Base-by-base conservation (phyloP, 805 yeast species). In the Pichia thaimueangensis region DNA sequence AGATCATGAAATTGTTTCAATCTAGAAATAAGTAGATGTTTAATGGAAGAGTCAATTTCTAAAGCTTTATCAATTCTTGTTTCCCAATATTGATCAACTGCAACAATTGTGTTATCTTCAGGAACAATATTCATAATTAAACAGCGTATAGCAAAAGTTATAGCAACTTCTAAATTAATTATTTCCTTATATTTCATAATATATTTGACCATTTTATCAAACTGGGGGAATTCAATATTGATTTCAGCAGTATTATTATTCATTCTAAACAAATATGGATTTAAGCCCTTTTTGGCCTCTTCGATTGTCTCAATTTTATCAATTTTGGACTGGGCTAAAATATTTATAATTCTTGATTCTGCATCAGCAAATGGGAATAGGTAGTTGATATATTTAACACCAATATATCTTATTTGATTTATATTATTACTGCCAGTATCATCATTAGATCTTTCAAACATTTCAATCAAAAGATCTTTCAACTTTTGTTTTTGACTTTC, bases 261-360 rank as follows among this genome's bases (percentile, higher is more conserved):
- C 23, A 45, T 28, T 3, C 27, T 27, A 13, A 41, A 41, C 15
- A 31, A 82, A 58, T 83, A 76, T 0, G 96, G 96, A 58, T 87
- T 80, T 23, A 91, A 63, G 0, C 97, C 97, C 48, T 76, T 78
- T 5, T 58, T 60, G 0, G 96, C 82, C 57, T 87, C 96, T 53
- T 87, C 95, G 3, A 81, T 66, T 0, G 86, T 78, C 51, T 86
- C 95, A 2, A 85, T 69, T 43, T 81, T 70, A 25, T 84, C 84
- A 2, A 57, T 59, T 11, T 70, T 45, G 54, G 17, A 74, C 63
- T 5, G 85, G 60, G 12, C 96, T 35, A 81, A 58, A 16, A 88
- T 59, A 55, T 87, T 80, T 30, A 86, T 63, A 35, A 75, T 53
- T 45, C 96, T 67, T 0, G 89, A 85, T 28, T 75, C 74, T 0